These are phyloP conservation scores for Lichtheimia corymbifera DNA, from an alignment of 371 early-diverging fungal species.

Conservation along the genomic window DNA sequence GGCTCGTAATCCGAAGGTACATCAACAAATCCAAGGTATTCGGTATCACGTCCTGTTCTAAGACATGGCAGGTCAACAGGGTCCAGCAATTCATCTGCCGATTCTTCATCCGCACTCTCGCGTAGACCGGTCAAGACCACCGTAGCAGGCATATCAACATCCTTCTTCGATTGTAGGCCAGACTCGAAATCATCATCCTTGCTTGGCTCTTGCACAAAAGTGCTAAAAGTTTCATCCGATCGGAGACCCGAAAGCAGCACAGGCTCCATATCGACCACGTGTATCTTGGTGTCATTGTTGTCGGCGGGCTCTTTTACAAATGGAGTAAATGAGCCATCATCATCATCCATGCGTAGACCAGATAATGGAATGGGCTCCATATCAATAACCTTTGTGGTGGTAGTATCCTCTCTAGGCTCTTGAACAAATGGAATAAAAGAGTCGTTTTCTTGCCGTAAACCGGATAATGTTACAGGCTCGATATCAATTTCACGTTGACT, in stretches of 20 bases:
- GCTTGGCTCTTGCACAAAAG: neutral
- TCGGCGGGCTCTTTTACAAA: slow-evolving; percentile 1
- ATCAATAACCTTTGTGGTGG: neutral
- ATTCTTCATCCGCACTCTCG: neutral
- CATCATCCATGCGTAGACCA: neutral
- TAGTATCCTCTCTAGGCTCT: neutral
- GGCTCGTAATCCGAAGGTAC: neutral
- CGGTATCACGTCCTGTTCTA: neutral
- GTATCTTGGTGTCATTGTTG: neutral
- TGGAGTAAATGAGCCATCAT: neutral
- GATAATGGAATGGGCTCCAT: neutral
- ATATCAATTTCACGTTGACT: too few species aligned
- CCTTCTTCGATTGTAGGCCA: neutral
- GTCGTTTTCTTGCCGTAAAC: neutral
- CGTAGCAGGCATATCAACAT: neutral
- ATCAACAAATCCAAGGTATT: neutral
- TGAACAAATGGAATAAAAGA: neutral
- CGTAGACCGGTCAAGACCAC: neutral
- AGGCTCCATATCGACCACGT: neutral
- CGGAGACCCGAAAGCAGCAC: neutral
- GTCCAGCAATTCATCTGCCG: too few species aligned
- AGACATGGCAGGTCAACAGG: neutral
- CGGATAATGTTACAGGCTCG: neutral
- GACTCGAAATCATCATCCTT: neutral
- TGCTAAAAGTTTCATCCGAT: neutral